Evolutionary conservation across 2,329 filamentous ascomycete genomes (phyloP).

Genomic region (Venturia carpophila): DNA sequence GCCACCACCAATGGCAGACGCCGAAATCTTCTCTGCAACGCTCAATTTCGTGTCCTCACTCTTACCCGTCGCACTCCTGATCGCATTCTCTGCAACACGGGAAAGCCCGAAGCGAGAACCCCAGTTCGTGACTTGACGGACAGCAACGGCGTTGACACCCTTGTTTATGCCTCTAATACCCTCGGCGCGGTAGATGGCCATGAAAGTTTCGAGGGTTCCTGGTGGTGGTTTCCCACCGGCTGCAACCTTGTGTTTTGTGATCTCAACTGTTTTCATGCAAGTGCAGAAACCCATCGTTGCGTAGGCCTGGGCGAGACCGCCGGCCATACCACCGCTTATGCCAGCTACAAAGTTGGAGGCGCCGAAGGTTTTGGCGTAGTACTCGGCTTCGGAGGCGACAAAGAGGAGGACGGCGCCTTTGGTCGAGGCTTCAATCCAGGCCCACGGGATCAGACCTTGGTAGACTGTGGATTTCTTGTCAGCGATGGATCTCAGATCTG

Average conservation of each 20-base stretch:
- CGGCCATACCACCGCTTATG: constrained; percentile 83
- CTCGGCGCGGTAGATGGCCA: constrained; percentile 91
- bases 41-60: constrained; percentile 68
- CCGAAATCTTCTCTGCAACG: constrained; percentile 79
- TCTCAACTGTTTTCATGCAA: constrained; percentile 99
- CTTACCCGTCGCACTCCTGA: constrained; percentile 72
- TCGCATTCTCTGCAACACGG: constrained; percentile 81
- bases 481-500: not conserved
- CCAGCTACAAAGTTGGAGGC: constrained; percentile 81
- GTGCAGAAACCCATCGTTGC: constrained; percentile 99
- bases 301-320: constrained; percentile 95
- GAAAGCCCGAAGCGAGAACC: constrained; percentile 91
- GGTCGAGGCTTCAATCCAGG: constrained; percentile 99
- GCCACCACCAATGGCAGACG: constrained; percentile 82
- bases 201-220: constrained; percentile 92
- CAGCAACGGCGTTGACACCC: constrained; percentile 96
- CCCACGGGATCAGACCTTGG: constrained; percentile 98
- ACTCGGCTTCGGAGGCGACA: constrained; percentile 96
- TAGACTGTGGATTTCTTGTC: constrained; percentile 58
- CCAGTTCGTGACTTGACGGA: constrained; percentile 99
- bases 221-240: constrained; percentile 73
- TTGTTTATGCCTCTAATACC: constrained; percentile 95
- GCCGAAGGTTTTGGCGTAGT: constrained; percentile 75
- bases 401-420: constrained; percentile 99
- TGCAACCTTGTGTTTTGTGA: constrained; percentile 95